Evolutionary conservation across 805 yeast genomes (phyloP), one percentile per base, ranked within the genome.

Genomic region (Candida awuae): DNA sequence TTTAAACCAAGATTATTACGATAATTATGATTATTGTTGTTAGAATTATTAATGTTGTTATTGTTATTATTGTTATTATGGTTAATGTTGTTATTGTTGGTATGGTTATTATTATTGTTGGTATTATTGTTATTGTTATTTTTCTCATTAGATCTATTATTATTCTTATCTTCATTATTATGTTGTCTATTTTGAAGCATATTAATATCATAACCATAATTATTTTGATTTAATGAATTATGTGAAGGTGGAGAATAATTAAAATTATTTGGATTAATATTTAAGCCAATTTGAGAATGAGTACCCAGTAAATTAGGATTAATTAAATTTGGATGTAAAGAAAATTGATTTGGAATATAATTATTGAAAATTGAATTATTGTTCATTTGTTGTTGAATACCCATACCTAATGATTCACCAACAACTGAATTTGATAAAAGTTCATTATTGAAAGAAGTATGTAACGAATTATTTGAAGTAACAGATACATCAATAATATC

Each of bases 361-460:
- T 32, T 37, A 29, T 35, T 37, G 23, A 37, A 45, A 13, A 27
- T 22, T 12, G 39, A 25, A 35, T 18, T 30, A 9, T 28, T 10
- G 10, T 38, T 36, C 2, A 36, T 7, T 13, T 22, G 8, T 8
- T 38, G 41, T 3, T 33, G 35, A 23, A 52, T 52, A 6, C 56
- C 57, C 56, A 55, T 54, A 18, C 58, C 57, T 23, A 55, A 47
- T 1, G 60, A 53, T 21, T 53, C 53, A 22, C 53, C 54, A n/a
- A 54, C 53, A 33, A 52, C 54, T 8, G 51, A 48, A 26, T 51
- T 50, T 8, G 54, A 49, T 23, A 53, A 35, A 48, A 52, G 45
- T 23, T 54, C 55, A 43, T 44, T 54, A 14, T 53, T 47, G 16
- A 53, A 44, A 4, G 51, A 54, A 15, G 56, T 54, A 38, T 53